Conservation (phyloP, 352 stramenopile species). For the Phytophthora sansomeana region DNA sequence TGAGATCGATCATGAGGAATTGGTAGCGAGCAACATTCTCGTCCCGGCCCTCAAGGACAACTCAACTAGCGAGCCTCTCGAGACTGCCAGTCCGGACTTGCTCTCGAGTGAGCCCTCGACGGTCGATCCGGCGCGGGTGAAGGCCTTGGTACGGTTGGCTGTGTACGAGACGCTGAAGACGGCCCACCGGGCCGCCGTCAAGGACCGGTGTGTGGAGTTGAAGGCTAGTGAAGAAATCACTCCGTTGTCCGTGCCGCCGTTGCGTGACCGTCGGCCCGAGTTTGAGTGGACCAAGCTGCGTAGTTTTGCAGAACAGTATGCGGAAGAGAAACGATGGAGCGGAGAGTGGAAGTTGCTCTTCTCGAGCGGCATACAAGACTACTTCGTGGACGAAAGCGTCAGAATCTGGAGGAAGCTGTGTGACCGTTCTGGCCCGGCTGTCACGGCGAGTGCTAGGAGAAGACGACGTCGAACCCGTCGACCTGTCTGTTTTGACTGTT, state of each 20-base stretch:
- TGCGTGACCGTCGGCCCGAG: background rate
- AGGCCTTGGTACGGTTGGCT: too few species aligned
- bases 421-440: background rate
- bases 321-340: background rate
- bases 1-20: too few species aligned
- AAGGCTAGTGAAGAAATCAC: too few species aligned
- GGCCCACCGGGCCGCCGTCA: too few species aligned
- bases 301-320: background rate
- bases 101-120: too few species aligned
- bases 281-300: background rate
- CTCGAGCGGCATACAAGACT: background rate
- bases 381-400: background rate
- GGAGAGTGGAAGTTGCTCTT: too few species aligned
- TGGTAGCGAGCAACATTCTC: too few species aligned
- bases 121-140: too few species aligned
- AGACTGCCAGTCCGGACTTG: too few species aligned
- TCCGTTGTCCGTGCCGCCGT: background rate
- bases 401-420: background rate
- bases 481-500: constrained; percentile 2
- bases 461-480: background rate
- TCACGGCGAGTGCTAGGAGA: background rate
- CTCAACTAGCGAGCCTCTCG: too few species aligned
- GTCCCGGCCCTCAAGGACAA: too few species aligned
- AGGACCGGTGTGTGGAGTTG: background rate
- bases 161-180: too few species aligned